Percentiles rank a stretch among this genome's conserved stretches.
Conservation (phyloP, 257 asterid genomes). For the Echium plantagineum region DNA sequence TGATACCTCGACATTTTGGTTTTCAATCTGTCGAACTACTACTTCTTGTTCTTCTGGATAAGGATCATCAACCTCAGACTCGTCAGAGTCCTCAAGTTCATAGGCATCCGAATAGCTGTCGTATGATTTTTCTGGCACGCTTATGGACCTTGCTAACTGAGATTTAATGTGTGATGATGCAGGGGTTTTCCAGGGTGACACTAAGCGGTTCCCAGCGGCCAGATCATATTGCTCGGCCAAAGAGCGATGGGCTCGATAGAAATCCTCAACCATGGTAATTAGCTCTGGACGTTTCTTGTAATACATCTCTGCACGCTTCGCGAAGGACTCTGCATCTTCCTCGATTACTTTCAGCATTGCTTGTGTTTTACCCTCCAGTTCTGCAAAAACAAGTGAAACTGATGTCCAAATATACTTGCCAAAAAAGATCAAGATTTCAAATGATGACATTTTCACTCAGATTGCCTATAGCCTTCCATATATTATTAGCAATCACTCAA, state of each 20-base stretch:
- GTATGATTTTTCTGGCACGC: constrained; percentile 33
- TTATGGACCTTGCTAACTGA: constrained; percentile 28
- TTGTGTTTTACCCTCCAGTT: constrained; percentile 47
- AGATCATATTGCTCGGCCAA: constrained; percentile 60
- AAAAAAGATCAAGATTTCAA: neutral
- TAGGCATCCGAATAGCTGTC: constrained; percentile 63
- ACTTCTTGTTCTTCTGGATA: constrained; percentile 22
- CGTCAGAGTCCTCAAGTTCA: constrained; percentile 33
- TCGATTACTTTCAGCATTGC: constrained; percentile 52
- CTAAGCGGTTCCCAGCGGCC: constrained; percentile 33
- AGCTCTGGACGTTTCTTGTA: constrained; percentile 69
- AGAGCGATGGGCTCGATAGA: constrained; percentile 52
- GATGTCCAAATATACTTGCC: neutral
- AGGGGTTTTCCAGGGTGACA: constrained; percentile 36
- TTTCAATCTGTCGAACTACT: neutral
- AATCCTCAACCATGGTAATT: constrained; percentile 55
- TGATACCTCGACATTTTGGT: constrained; percentile 16
- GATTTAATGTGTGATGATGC: constrained; percentile 28
- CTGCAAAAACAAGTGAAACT: constrained; percentile 15
- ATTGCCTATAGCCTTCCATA: too few relatives aligned
- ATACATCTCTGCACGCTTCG: constrained; percentile 71
- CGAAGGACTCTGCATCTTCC: constrained; percentile 64
- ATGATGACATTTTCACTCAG: too few relatives aligned
- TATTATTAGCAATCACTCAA: too few relatives aligned
- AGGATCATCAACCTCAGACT: constrained; percentile 66